Evolutionary conservation across 1,284 basidiomycete genomes (phyloP).

Genomic region (Ganoderma meredithae): DNA sequence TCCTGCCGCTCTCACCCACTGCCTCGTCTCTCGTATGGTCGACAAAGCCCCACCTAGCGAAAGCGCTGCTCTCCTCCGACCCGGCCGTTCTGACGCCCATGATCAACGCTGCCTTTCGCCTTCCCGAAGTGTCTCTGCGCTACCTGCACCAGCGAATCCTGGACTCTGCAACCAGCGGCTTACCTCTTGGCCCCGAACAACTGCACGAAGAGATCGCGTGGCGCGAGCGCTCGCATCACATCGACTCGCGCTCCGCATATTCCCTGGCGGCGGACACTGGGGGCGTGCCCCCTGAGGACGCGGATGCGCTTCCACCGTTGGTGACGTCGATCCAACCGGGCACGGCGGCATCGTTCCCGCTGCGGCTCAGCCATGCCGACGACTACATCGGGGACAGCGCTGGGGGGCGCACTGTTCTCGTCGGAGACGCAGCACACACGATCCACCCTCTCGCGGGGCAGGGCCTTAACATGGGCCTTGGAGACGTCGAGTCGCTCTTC

Average conservation of each 20-base stretch:
- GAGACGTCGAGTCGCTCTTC: conserved; percentile 80
- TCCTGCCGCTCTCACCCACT: conserved; percentile 84
- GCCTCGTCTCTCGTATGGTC: conserved; percentile 96
- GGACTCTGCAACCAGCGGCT: conserved; percentile 54
- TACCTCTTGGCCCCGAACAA: conserved; percentile 52
- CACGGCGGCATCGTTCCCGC: conserved; percentile 91
- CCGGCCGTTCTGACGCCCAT: conserved; percentile 73
- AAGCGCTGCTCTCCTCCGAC: conserved; percentile 75
- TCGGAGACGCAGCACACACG: conserved; percentile 97
- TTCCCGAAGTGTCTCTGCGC: conserved; percentile 80
- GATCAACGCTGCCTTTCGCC: conserved; percentile 92
- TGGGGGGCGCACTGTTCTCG: conserved; percentile 81
- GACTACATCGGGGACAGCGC: conserved; percentile 80
- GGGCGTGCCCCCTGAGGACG: conserved; percentile 70
- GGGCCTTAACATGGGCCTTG: conserved; percentile 93
- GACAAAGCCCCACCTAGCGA: conserved; percentile 81
- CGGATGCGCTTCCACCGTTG: conserved; percentile 76
- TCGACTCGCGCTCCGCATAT: conserved; percentile 68
- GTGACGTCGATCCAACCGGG: conserved; percentile 76
- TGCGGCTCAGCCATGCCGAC: conserved; percentile 89
- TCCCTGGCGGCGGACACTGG: conserved; percentile 52
- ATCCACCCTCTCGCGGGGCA: conserved; percentile 98
- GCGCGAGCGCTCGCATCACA: conserved; percentile 72
- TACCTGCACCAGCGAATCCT: conserved; percentile 73
- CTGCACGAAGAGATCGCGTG: conserved; percentile 69